These are phyloP conservation scores for Quercus phellos DNA, from an alignment of 331 rosid genomes.

Conservation along the genomic window DNA sequence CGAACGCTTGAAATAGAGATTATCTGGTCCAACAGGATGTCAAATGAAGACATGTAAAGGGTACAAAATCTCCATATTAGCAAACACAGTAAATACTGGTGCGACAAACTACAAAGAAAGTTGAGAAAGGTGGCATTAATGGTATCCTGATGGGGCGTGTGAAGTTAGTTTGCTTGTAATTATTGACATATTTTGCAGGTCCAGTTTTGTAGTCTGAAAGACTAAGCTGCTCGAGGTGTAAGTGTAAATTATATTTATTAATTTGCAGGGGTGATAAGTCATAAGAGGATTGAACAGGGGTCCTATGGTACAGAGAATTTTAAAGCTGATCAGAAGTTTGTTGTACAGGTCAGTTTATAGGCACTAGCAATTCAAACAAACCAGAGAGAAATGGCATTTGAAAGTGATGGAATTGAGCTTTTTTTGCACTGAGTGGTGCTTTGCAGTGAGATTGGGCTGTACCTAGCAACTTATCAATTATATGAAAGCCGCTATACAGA, in stretches of 20 bases:
- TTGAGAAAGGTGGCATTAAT: background rate
- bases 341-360: slow-evolving; percentile 72
- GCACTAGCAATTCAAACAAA: slow-evolving; percentile 37
- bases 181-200: slow-evolving; percentile 34
- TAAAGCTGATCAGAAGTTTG: slow-evolving; percentile 34
- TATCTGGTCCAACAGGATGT: slow-evolving; percentile 79
- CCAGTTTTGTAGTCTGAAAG: slow-evolving; percentile 65
- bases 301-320: slow-evolving; percentile 41
- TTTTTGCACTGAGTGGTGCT: slow-evolving; percentile 21
- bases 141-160: slow-evolving; percentile 1
- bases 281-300: slow-evolving; percentile 25
- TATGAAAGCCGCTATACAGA: background rate
- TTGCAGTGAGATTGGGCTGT: slow-evolving; percentile 13
- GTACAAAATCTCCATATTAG: slow-evolving; percentile 1
- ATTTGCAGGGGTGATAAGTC: slow-evolving; percentile 19
- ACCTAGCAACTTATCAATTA: background rate
- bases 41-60: slow-evolving; percentile 57
- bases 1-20: slow-evolving; percentile 91
- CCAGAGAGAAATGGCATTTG: slow-evolving; percentile 32
- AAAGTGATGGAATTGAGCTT: slow-evolving; percentile 31
- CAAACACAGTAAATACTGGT: slow-evolving; percentile 14
- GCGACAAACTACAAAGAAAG: slow-evolving; percentile 4
- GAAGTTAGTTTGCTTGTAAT: slow-evolving; percentile 47
- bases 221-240: slow-evolving; percentile 39
- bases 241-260: slow-evolving; percentile 62